Percentiles rank a stretch among this genome's conserved stretches.
Evolutionary conservation across 129 eudicot species (phyloP).

Genomic region (Arctium lappa): DNA sequence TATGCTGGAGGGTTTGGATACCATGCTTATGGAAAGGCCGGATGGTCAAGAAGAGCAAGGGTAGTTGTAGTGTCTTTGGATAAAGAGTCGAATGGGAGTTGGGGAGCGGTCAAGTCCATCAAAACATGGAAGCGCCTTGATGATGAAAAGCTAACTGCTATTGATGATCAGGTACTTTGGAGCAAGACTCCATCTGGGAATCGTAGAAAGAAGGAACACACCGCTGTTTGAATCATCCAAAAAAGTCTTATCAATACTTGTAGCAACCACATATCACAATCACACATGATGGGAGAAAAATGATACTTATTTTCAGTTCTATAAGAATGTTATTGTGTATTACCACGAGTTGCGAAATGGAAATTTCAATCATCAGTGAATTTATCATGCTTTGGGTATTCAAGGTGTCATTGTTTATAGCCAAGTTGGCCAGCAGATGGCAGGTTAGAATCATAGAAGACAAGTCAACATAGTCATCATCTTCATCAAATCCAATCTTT

Average conservation of each 20-base stretch:
- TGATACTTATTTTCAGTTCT: neutral
- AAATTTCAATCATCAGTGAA: neutral
- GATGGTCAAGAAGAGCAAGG: conserved; percentile 87
- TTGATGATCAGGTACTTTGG: conserved; percentile 76
- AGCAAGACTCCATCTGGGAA: conserved; percentile 43
- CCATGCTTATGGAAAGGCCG: conserved; percentile 90
- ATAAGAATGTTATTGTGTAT: neutral
- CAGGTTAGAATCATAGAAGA: too few species aligned
- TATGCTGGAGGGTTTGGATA: conserved; percentile 90
- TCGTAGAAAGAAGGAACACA: neutral
- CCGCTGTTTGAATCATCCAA: neutral
- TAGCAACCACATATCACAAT: neutral
- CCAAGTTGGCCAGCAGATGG: neutral
- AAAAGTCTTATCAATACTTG: neutral
- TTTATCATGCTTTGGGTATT: neutral
- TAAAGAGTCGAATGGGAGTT: conserved; percentile 41
- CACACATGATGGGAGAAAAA: neutral
- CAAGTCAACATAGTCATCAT: neutral
- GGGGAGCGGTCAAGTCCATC: conserved; percentile 75
- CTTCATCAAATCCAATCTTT: neutral
- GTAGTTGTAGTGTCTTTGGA: conserved; percentile 62
- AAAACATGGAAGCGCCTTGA: conserved; percentile 82
- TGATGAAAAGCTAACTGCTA: conserved; percentile 53
- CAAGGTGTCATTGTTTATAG: neutral
- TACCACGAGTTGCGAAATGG: neutral